phyloP scores from a whole-genome alignment of 305 asterid species.

The Galium porrigens region DNA sequence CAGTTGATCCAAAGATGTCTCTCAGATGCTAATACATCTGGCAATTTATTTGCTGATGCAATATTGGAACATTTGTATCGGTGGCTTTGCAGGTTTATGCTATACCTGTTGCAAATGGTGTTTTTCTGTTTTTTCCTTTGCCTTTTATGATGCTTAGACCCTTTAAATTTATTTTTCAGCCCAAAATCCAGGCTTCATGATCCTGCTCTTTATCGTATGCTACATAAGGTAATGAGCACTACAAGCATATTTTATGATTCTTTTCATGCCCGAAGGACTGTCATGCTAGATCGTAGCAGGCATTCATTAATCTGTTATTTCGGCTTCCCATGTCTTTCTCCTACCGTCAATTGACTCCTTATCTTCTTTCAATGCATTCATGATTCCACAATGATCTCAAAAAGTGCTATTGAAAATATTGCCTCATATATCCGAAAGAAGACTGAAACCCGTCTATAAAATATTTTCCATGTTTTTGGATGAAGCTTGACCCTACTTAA shows the following conservation, averaged over 20 bases:
- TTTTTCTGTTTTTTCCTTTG: constrained; percentile 3
- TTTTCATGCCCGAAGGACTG: not conserved
- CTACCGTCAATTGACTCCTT: not conserved
- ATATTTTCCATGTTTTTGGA: too few species aligned
- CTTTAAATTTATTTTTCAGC: constrained; percentile 37
- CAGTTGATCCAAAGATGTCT: constrained; percentile 90
- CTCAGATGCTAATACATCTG: constrained; percentile 76
- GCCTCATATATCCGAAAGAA: constrained; percentile 3
- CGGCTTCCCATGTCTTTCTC: not conserved
- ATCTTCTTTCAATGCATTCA: not conserved
- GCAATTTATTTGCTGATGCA: constrained; percentile 88
- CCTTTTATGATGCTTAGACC: constrained; percentile 5
- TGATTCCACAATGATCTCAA: not conserved
- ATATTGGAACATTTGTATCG: constrained; percentile 81
- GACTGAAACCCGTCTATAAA: too few species aligned
- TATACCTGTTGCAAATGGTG: not conserved
- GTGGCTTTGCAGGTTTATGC: constrained; percentile 86
- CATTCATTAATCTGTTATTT: not conserved
- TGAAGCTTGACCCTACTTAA: too few species aligned
- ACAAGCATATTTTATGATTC: not conserved
- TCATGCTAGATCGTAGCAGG: not conserved
- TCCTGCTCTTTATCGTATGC: constrained; percentile 90
- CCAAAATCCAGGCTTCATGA: constrained; percentile 90
- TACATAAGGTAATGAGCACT: constrained; percentile 55
- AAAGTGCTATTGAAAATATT: constrained; percentile 7